These are phyloP conservation scores for Artemisia annua DNA, from an alignment of 129 eudicot species.

Conservation along the genomic window DNA sequence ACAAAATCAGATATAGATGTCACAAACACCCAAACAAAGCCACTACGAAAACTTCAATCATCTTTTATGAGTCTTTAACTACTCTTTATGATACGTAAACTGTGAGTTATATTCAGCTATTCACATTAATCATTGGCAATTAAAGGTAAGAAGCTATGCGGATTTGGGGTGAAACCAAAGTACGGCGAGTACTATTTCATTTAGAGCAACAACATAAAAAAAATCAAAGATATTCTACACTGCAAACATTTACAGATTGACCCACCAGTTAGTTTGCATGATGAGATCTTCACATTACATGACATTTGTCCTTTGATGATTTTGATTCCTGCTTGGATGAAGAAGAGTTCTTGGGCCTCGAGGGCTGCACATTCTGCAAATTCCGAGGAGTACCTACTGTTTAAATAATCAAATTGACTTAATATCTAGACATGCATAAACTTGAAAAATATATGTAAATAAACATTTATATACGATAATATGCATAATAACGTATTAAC, in stretches of 20 bases:
- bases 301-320: constrained; percentile 69
- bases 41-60: neutral
- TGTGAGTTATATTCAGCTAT: constrained; percentile 4
- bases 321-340: constrained; percentile 57
- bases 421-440: neutral
- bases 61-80: constrained; percentile 4
- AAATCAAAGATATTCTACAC: neutral
- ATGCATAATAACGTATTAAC: neutral
- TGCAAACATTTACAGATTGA: constrained; percentile 39
- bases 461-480: neutral
- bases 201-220: constrained; percentile 4
- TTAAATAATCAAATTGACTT: neutral
- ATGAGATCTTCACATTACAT: constrained; percentile 48
- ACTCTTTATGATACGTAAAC: neutral
- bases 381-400: neutral
- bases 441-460: too few species aligned
- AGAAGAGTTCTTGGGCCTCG: constrained; percentile 44
- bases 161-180: neutral
- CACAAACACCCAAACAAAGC: too few species aligned
- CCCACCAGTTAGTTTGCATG: neutral
- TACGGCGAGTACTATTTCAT: neutral
- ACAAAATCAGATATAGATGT: too few species aligned
- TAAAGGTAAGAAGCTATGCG: neutral
- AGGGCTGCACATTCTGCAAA: constrained; percentile 55
- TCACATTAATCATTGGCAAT: neutral